A percentile compares a stretch with the other conserved stretches of the same genome.
Evolutionary conservation across 2,329 filamentous ascomycete species (phyloP).

Genomic region (Fusarium sp.): DNA sequence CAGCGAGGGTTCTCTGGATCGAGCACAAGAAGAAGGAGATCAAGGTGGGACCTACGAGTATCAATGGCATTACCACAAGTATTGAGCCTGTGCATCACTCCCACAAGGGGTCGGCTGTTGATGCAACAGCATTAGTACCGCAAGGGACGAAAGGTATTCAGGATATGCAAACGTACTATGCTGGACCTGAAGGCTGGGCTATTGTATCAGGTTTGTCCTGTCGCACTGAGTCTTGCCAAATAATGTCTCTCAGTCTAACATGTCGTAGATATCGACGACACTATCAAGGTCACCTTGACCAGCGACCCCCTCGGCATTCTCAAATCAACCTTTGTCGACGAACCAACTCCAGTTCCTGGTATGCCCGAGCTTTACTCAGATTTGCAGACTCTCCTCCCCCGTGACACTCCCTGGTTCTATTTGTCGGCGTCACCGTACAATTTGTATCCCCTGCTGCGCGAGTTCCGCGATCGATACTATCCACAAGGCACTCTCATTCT

Average conservation of each 20-base stretch:
- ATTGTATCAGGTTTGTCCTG: constrained; percentile 77
- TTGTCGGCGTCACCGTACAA: constrained; percentile 95
- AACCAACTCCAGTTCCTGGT: constrained; percentile 76
- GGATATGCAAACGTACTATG: constrained; percentile 79
- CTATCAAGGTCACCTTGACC: constrained; percentile 91
- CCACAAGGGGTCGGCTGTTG: constrained; percentile 60
- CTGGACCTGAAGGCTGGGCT: constrained; percentile 83
- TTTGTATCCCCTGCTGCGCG: constrained; percentile 85
- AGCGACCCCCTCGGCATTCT: constrained; percentile 84
- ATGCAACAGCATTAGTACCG: constrained; percentile 65
- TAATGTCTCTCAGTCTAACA: constrained; percentile 16
- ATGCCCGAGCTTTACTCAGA: constrained; percentile 88
- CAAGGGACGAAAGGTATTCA: constrained; percentile 66
- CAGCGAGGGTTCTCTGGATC: constrained; percentile 76
- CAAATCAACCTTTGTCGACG: constrained; percentile 83
- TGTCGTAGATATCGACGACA: constrained; percentile 85
- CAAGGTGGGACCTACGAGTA: constrained; percentile 76
- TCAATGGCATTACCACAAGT: constrained; percentile 79
- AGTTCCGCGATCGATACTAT: constrained; percentile 79
- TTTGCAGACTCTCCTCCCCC: constrained; percentile 66
- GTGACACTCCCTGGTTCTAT: constrained; percentile 87
- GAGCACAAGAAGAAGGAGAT: constrained; percentile 65
- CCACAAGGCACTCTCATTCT: constrained; percentile 85
- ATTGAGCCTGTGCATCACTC: constrained; percentile 65
- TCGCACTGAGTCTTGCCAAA: accelerated